Base-by-base conservation (phyloP, 1,284 basidiomycete genomes). In the Papiliotrema laurentii region DNA sequence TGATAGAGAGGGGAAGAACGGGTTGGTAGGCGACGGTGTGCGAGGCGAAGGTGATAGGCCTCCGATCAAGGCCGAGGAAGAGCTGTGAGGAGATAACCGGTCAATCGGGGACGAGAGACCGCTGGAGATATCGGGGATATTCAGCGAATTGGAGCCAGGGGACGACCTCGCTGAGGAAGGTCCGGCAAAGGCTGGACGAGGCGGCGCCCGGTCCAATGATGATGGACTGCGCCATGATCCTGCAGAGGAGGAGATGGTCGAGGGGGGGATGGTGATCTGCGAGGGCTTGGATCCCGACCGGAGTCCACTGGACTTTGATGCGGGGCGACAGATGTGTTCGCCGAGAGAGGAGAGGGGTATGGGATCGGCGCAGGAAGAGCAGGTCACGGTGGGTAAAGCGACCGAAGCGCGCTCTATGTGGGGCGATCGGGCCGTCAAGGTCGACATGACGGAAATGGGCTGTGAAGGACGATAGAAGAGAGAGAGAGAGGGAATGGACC, bases 341-440 rank as follows among this genome's bases (percentile, higher is more conserved):
- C 82, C 81, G 34, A 90, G 81, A 28, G 82, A 77, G 44, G 78
- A 75, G 43, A 90, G 77, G 28, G 84, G 80, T 33, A 91, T 86
- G 2, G 80, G 81, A 26, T 76, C 73, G 58, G 76, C 74, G 69
- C 89, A 92, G 34, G 76, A 84, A 3, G 87, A 87, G 71, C 89
- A 92, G 67, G 85, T 91, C 53, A 90, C 84, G 2, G 82, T 79
- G 3, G 89, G 87, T 16, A 92, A 77, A 44, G 85, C 69, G 70
- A 88, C 83, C n/a, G 86, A 88, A 37, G 85, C 81, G 25, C 85
- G 77, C 49, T 71, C 67, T 33, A 46, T 34, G 34, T 55, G 55
- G 18, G 33, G 49, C 33, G 52, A 49, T 46, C 50, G 47, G 30
- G 59, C 53, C 4, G 60, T 53, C 28, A 63, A 48, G 4, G 60